These are phyloP conservation scores for Hawksworthiomyces lignivorus DNA, from an alignment of 2,329 filamentous ascomycete genomes.

Conservation along the genomic window DNA sequence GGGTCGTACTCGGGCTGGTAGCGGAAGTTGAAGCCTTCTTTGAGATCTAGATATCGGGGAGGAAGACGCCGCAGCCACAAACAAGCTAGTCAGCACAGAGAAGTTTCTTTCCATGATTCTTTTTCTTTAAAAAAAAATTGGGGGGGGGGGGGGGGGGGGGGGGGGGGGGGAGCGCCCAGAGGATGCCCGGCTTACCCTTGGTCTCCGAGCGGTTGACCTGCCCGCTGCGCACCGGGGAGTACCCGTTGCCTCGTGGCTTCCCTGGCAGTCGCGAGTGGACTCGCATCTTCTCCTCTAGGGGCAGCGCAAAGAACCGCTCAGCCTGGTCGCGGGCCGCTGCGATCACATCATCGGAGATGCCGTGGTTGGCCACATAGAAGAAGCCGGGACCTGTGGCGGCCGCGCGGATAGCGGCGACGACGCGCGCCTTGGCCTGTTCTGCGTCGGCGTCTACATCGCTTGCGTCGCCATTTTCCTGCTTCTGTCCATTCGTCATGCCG, in stretches of 20 bases:
- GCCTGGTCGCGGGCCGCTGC: conserved; percentile 9
- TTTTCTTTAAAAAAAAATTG: too few species aligned
- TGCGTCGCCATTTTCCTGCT: too few species aligned
- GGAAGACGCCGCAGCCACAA: too few species aligned
- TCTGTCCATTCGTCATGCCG: too few species aligned
- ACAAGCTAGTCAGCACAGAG: too few species aligned
- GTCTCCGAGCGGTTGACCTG: conserved; percentile 16
- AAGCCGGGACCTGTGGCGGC: conserved; percentile 17
- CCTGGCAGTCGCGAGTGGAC: conserved; percentile 9
- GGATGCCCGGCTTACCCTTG: too few species aligned
- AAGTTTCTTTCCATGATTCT: too few species aligned
- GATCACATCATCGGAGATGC: conserved; percentile 16
- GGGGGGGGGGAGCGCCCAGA: too few species aligned
- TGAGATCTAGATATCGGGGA: conserved; percentile 15
- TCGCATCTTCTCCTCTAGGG: conserved; percentile 16
- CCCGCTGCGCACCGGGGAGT: conserved; percentile 13
- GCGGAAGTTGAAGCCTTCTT: conserved; percentile 20
- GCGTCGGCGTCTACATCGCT: too few species aligned
- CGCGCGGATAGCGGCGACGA: conserved; percentile 32
- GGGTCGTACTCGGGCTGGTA: conserved; percentile 17
- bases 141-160: too few species aligned
- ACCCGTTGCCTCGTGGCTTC: conserved; percentile 16
- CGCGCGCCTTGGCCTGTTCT: conserved; percentile 14
- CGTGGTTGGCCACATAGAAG: conserved; percentile 19
- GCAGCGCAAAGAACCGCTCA: conserved; percentile 16